Base-by-base conservation (phyloP, 345 rosid species). In the Psidium friedrichsthalianum region DNA sequence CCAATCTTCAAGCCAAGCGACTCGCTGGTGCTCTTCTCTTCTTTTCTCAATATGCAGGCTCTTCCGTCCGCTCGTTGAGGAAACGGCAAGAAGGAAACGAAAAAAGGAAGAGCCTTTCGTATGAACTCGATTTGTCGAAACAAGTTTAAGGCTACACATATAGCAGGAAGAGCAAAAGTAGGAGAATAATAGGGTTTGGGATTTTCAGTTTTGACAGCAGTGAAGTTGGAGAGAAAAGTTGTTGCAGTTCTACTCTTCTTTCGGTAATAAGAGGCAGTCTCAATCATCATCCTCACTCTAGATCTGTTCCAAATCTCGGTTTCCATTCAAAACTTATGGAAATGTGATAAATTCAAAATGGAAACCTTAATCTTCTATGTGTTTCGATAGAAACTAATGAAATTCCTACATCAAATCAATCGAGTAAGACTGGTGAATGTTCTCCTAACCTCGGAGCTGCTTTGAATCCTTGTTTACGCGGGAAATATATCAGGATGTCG, bases 1-100 rank as follows among this genome's bases (percentile, higher is more conserved):
- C 99, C 99, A 13, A 56, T 90, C 83, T 95, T 95, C 91, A 94
- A 95, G 84, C 99, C 98, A 3, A 89, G 95, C 16, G 90, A 91
- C 18, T 94, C 99, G 0, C 96, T 95, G 1, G 92, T 93, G 9
- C 87, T 95, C 61, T 95, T 95, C 93, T 89, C 96, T 0, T 90
- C 96, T 61, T 96, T 94, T 84, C 95, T 96, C 56, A 88, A n/a
- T 0, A 98, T 95, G 16, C 88, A 88, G 56, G 52, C 90, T 82
- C 94, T 89, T 6, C 88, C 93, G 53, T 84, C 88, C 16, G 84
- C 90, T 49, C 87, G 87, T 57, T 83, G 78, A 69, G 78, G 78
- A 69, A 69, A 69, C 12, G 5, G 78, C 47, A 69, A 36, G 78
- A 47, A 11, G 20, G 16, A 47, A 10, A 13, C 13, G 8, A 69